Evolutionary conservation across 2,329 filamentous ascomycete genomes (phyloP), one percentile per base, ranked within the genome.

Genomic region (Epichloe brachyelytri): DNA sequence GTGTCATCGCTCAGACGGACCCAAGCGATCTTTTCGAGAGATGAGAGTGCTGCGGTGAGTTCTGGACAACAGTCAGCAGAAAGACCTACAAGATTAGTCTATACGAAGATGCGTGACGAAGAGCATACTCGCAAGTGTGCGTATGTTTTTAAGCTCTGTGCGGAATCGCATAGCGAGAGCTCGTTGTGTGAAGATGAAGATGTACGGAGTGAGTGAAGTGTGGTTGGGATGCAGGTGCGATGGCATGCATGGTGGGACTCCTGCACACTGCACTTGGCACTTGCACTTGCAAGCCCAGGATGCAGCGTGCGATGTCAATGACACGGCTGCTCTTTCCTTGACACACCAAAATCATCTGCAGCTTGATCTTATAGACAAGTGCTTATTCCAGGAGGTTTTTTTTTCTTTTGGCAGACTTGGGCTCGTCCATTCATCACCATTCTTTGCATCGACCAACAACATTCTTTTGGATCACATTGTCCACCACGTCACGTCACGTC

Each of bases 21-120:
- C 89, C 90, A 95, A 44, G 87, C 88, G 55, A 94, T 84, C 67
- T 91, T 89, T 58, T 89, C 88, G 34, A 85, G 71, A 2, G 80
- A 79, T 52, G 75, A 78, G 54, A 85, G 72, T 14, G 81, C 81
- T 11, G 79, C 77, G 2, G 78, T 78, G 56, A 85, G 75, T 62
- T 84, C 81, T 83, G 56, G 15, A n/a, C 15, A 33, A 40, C 7
- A 26, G 41, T 46, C 43, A 51, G 43, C 39, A 39, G 46, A 11
- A 39, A 37, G 36, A 37, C 17, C 15, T 39, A 20, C 17, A 30
- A 10, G 26, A 30, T 30, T 30, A 8, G 37, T 30, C 5, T 19
- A 19, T 15, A n/a, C 14, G 7, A 17, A 33, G 19, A 30, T 19
- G 26, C 49, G 12, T 48, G 53, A 43, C 46, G 46, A 47, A 20